phyloP scores from a whole-genome alignment of 2,329 filamentous ascomycete species.

The Neofusicoccum cordaticola region DNA sequence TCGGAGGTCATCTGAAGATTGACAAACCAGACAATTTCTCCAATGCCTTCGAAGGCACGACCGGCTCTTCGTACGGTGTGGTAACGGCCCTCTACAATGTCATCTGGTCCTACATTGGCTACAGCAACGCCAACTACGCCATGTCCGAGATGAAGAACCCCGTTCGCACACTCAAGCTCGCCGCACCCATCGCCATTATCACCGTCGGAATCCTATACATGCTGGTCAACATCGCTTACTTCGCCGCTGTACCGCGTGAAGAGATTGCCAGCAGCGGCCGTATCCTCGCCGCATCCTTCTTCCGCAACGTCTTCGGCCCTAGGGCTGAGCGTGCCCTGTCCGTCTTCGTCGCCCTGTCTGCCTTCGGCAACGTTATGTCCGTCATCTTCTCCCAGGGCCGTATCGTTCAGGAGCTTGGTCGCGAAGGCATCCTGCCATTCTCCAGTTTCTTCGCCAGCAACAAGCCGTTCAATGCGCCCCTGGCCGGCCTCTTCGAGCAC shows the following conservation, averaged over 20 bases:
- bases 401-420: slow-evolving; percentile 63
- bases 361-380: slow-evolving; percentile 65
- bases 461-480: slow-evolving; percentile 61
- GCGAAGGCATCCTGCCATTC: slow-evolving; percentile 64
- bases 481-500: slow-evolving; percentile 61
- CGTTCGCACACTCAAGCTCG: slow-evolving; percentile 61
- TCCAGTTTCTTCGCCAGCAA: slow-evolving; percentile 63
- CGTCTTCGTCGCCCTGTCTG: slow-evolving; percentile 66
- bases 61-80: slow-evolving; percentile 62
- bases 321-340: slow-evolving; percentile 58
- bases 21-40: slow-evolving; percentile 62
- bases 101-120: slow-evolving; percentile 68
- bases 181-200: slow-evolving; percentile 60
- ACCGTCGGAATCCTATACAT: slow-evolving; percentile 63
- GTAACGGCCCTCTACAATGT: slow-evolving; percentile 71
- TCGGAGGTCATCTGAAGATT: slow-evolving; percentile 60
- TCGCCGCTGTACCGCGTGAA: slow-evolving; percentile 58
- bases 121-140: slow-evolving; percentile 67
- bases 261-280: slow-evolving; percentile 54
- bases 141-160: slow-evolving; percentile 65
- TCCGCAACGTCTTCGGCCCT: slow-evolving; percentile 54
- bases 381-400: slow-evolving; percentile 69
- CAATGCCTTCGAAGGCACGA: slow-evolving; percentile 64
- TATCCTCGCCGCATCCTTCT: slow-evolving; percentile 57
- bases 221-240: slow-evolving; percentile 66